Evolutionary conservation across 2,329 filamentous ascomycete genomes (phyloP).

Genomic region (Botrytis sinoallii): DNA sequence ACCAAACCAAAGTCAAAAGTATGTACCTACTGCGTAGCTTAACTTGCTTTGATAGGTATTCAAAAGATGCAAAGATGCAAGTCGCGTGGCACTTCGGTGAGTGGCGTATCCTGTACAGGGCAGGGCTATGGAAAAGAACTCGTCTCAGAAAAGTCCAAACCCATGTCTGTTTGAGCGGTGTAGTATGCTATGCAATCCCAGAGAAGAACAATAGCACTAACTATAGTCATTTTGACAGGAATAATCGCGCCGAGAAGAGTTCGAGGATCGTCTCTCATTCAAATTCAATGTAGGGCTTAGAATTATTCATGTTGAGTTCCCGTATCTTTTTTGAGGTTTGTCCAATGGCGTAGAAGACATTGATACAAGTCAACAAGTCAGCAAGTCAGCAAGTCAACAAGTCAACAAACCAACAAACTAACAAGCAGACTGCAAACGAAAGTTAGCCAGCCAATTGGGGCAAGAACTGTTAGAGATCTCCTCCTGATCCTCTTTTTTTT

Average conservation of each 20-base stretch:
- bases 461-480: constrained; percentile 16
- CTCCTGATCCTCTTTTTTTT: constrained; percentile 16
- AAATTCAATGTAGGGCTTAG: constrained; percentile 24
- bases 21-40: constrained; percentile 20
- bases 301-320: constrained; percentile 20
- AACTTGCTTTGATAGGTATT: constrained; percentile 17
- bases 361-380: neutral
- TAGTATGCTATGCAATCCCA: constrained; percentile 24
- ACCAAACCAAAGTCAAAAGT: constrained; percentile 12
- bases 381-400: neutral
- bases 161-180: constrained; percentile 38
- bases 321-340: neutral
- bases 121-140: constrained; percentile 24
- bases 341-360: neutral
- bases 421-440: constrained; percentile 32
- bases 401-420: neutral
- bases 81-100: constrained; percentile 22
- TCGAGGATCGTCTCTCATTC: constrained; percentile 24
- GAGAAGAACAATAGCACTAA: constrained; percentile 27
- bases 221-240: constrained; percentile 14
- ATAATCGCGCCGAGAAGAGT: constrained; percentile 19
- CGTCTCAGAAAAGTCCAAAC: constrained; percentile 15
- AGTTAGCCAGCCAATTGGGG: constrained; percentile 33
- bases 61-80: constrained; percentile 18
- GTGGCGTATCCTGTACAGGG: constrained; percentile 23